Percentiles rank a stretch among this genome's conserved stretches.
phyloP scores from a whole-genome alignment of 2,329 filamentous ascomycete genomes.

The Tolypocladium nubicola region DNA sequence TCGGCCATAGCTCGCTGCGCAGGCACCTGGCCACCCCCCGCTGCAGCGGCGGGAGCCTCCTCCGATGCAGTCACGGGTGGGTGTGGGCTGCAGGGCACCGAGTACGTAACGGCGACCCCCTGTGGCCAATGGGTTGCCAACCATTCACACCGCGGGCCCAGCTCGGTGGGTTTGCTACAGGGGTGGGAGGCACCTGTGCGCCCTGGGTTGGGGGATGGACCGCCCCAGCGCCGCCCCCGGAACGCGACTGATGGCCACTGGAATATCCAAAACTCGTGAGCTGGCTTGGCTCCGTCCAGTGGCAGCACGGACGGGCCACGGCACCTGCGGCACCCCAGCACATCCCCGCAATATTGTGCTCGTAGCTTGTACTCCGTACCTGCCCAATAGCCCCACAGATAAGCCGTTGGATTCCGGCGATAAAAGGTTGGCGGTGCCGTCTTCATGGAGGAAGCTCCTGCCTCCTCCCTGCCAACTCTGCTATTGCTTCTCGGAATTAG shows the following conservation, averaged over 20 bases:
- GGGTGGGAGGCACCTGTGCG: neutral
- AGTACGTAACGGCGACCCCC: slow-evolving; percentile 2
- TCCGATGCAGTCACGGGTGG: neutral
- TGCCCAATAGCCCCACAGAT: neutral
- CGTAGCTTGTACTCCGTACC: neutral
- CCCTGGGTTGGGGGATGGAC: neutral
- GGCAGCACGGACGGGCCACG: neutral
- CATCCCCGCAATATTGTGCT: neutral
- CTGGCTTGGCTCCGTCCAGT: neutral
- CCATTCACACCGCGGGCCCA: neutral
- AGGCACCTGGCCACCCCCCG: neutral
- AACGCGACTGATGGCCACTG: neutral
- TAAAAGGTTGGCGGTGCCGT: neutral
- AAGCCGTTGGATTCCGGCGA: neutral
- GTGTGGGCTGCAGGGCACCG: neutral
- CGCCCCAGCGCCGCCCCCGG: neutral
- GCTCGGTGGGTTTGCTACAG: neutral
- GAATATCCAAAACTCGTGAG: neutral
- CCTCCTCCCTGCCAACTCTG: neutral
- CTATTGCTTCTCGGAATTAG: neutral
- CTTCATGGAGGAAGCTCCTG: neutral
- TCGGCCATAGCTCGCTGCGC: neutral
- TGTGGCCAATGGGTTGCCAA: neutral
- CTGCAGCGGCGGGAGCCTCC: neutral
- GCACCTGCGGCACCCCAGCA: neutral